These are phyloP conservation scores for Nymphaea colorata DNA, from an alignment of 164 flowering plant species.

Conservation along the genomic window DNA sequence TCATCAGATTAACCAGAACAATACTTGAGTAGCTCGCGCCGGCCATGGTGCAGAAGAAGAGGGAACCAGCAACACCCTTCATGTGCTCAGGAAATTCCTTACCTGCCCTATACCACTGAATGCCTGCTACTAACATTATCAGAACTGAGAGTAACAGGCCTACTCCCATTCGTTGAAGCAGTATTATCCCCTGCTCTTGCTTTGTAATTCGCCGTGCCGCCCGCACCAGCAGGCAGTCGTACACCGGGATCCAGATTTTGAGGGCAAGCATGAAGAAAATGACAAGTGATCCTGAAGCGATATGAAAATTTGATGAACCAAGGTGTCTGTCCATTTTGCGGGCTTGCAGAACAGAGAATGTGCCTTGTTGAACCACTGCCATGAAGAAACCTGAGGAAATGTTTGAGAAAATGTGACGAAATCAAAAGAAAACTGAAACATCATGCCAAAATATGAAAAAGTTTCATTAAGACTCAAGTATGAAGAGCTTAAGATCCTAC, in stretches of 20 bases:
- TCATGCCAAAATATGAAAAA: too few relatives aligned
- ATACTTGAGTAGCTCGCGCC: conserved; percentile 34
- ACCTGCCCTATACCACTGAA: too few relatives aligned
- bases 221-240: conserved; percentile 46
- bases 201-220: conserved; percentile 19
- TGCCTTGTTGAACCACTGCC: conserved; percentile 23
- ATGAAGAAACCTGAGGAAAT: conserved; percentile 30
- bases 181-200: conserved; percentile 38
- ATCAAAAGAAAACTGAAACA: too few relatives aligned
- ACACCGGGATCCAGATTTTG: conserved; percentile 51
- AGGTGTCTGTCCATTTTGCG: conserved; percentile 39
- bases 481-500: too few relatives aligned
- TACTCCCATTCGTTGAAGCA: conserved; percentile 45
- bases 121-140: conserved; percentile 26
- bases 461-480: too few relatives aligned
- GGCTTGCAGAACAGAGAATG: conserved; percentile 41
- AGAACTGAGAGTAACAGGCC: conserved; percentile 32
- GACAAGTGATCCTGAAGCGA: conserved; percentile 46
- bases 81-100: too few relatives aligned
- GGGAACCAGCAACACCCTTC: conserved; percentile 48
- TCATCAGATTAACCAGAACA: conserved; percentile 22
- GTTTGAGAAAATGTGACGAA: too few relatives aligned
- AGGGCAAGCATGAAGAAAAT: conserved; percentile 36
- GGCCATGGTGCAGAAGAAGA: conserved; percentile 28
- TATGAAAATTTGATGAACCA: conserved; percentile 17